Base-by-base conservation (phyloP, 2,329 filamentous ascomycete species). In the Aspergillus sp. region DNA sequence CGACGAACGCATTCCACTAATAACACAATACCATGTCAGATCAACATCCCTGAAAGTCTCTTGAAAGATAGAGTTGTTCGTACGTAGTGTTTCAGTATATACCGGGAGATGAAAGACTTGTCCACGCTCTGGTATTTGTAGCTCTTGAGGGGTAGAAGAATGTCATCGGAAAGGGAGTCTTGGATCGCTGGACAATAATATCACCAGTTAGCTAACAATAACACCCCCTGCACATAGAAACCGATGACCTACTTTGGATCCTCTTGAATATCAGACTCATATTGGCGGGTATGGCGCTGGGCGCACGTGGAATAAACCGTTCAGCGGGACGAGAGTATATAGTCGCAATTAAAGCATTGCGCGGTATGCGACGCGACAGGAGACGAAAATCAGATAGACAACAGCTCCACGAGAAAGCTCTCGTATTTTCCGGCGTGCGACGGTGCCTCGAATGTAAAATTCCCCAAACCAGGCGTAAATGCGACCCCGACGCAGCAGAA, bases 51-150 rank as follows among this genome's bases (percentile, higher is more conserved):
- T 32, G 38, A 45, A 41, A 16, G 23, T 16, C 19, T 19, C 25
- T 21, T 20, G 13, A 25, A 45, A 44, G 34, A n/a, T 29, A 52
- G 40, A 17, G 13, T 42, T 19, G n/a, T 6, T 43, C 88, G 72
- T 88, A 97, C 94, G 78, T 96, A 99, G 69, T 96, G 93, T 63
- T 88, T 89, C 47, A 99, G 82, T 69, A 99, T 89, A 74, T 97
- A 96, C 72, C 92, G 84, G 52, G 94, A 97, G 54, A 97, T 85
- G 57, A 89, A 88, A 47, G 92, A 97, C 76, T 96, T 93, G 80
- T 99, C 94, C 73, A 99, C 91, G 66, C 88, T 90, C 64, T 91
- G 96, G 76, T 99, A 99, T 71, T 97, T 95, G 85, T 99, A 99
- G 55, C 88, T 87, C 75, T 91, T 94, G 64, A 99, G 86, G 71